Evolutionary conservation across 768 basidiomycete genomes (phyloP).

Genomic region (Boletus fagicola): DNA sequence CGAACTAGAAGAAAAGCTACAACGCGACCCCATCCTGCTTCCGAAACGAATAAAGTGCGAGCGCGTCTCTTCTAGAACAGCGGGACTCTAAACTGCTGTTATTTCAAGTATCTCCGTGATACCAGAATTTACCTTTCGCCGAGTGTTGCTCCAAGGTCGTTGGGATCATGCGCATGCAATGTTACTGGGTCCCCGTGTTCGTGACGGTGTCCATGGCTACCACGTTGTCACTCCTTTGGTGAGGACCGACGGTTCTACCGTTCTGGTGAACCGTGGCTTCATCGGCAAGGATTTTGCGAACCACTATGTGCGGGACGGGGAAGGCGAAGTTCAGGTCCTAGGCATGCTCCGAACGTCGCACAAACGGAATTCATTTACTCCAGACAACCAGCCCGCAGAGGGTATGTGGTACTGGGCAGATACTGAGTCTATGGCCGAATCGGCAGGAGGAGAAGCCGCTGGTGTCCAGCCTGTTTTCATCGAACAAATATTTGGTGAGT

Average conservation of each 20-base stretch:
- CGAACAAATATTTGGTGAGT: conserved; percentile 87
- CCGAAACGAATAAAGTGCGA: conserved; percentile 86
- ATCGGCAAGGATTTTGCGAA: conserved; percentile 58
- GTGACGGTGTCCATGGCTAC: conserved; percentile 84
- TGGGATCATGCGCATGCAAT: conserved; percentile 82
- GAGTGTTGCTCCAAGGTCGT: conserved; percentile 72
- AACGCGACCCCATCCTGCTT: conserved; percentile 70
- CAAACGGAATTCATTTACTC: conserved; percentile 76
- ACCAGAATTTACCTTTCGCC: conserved; percentile 87
- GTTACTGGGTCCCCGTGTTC: conserved; percentile 81
- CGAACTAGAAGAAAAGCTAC: conserved; percentile 87
- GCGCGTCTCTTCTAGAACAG: conserved; percentile 15
- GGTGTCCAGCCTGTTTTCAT: conserved; percentile 85
- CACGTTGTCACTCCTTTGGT: conserved; percentile 85
- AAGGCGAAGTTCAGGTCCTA: conserved; percentile 65
- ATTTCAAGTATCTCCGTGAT: conserved; percentile 61
- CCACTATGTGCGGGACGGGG: conserved; percentile 37
- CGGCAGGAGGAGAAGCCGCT: conserved; percentile 67
- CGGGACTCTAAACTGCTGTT: conserved; percentile 19
- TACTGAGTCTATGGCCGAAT: conserved; percentile 73
- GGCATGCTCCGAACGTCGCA: conserved; percentile 87
- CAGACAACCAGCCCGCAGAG: conserved; percentile 76
- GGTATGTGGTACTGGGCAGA: conserved; percentile 95
- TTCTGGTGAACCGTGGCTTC: conserved; percentile 93
- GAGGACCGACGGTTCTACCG: conserved; percentile 75